Conservation (phyloP, 108 stramenopile genomes). For the Cyclostephanos tholiformis region DNA sequence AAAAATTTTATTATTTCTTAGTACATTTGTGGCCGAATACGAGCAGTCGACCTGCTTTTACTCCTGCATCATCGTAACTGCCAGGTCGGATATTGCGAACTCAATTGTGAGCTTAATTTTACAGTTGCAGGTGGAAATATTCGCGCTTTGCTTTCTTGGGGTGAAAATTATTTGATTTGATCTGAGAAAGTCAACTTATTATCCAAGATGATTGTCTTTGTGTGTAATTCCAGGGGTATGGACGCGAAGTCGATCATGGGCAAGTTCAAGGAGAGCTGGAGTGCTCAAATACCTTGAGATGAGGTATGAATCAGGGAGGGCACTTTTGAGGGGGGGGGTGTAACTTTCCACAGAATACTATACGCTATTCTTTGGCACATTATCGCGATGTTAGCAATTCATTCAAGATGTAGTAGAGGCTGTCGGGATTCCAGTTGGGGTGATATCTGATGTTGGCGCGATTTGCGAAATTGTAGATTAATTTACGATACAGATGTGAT, state of each 20-base stretch:
- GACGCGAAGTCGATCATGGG: not conserved
- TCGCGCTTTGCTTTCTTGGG: too few relatives aligned
- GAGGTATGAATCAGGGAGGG: not conserved
- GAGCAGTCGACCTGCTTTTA: too few relatives aligned
- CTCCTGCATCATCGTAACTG: too few relatives aligned
- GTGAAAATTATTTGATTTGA: too few relatives aligned
- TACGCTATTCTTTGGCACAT: not conserved
- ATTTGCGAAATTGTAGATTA: not conserved
- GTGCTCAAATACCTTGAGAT: not conserved
- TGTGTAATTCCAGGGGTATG: too few relatives aligned
- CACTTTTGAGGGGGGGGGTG: conserved; percentile 1
- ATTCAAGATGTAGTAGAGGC: not conserved
- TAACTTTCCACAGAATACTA: not conserved
- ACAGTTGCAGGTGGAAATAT: too few relatives aligned
- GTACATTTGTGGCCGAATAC: too few relatives aligned
- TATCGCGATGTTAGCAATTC: conserved; percentile 1
- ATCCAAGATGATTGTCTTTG: too few relatives aligned
- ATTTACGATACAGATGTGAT: conserved; percentile 21
- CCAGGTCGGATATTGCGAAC: too few relatives aligned
- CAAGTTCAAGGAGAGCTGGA: not conserved
- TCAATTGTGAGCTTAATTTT: too few relatives aligned
- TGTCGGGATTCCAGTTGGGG: not conserved
- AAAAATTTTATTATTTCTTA: too few relatives aligned
- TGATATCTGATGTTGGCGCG: not conserved
- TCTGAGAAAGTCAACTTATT: too few relatives aligned